Percentiles rank a stretch among this genome's conserved stretches.
phyloP scores from a whole-genome alignment of 2,329 filamentous ascomycete genomes.

The Penicillium occitanis region DNA sequence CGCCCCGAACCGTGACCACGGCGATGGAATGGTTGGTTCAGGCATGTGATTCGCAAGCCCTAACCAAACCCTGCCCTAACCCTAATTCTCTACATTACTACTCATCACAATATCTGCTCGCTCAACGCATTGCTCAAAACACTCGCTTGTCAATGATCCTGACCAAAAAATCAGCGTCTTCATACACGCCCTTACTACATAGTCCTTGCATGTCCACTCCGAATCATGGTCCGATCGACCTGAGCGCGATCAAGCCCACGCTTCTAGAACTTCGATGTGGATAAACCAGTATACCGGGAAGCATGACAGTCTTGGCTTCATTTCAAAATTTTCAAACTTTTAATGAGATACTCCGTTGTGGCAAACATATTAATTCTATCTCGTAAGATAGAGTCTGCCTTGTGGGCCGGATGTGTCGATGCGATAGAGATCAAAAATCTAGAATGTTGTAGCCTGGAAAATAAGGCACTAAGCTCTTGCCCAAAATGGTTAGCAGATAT shows the following conservation, averaged over 20 bases:
- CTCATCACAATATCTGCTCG: background rate
- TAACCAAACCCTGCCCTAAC: background rate
- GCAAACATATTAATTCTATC: background rate
- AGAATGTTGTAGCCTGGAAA: background rate
- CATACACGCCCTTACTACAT: background rate
- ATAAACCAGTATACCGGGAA: background rate
- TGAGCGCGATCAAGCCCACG: background rate
- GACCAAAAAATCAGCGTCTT: background rate
- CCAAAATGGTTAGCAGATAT: conserved; percentile 7
- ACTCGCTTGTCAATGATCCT: too few species aligned
- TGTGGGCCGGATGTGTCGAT: background rate
- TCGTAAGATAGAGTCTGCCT: conserved; percentile 2
- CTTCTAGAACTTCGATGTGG: conserved; percentile 4
- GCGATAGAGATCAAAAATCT: background rate
- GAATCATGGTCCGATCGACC: background rate
- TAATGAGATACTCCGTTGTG: conserved; percentile 1
- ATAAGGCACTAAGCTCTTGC: background rate
- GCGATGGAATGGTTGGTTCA: background rate
- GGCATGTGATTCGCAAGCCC: conserved; percentile 7
- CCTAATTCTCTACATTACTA: background rate
- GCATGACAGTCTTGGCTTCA: conserved; percentile 1
- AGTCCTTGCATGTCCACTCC: background rate
- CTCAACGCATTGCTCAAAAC: background rate
- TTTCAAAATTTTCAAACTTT: background rate
- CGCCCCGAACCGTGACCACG: conserved; percentile 10